phyloP scores from a whole-genome alignment of 208 protist species.

The Acanthamoeba lenticulata region DNA sequence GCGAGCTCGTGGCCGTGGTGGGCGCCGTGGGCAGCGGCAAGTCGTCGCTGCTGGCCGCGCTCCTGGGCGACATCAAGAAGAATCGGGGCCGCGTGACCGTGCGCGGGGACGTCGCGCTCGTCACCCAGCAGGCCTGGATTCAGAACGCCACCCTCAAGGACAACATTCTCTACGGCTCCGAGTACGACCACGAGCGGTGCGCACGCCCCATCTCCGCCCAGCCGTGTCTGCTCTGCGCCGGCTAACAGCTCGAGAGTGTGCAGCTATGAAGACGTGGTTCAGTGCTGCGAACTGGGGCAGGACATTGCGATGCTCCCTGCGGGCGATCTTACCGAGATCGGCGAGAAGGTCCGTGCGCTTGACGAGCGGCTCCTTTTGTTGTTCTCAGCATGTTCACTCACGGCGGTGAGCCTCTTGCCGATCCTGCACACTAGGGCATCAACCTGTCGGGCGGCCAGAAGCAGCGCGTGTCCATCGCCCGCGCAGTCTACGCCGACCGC shows the following conservation, averaged over 20 bases:
- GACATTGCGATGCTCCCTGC: slow-evolving; percentile 90
- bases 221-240: background rate
- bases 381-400: no score
- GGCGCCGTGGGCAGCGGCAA: slow-evolving; percentile 84
- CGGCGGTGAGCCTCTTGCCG: no score
- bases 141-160: slow-evolving; percentile 88
- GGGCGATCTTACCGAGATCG: slow-evolving; percentile 93
- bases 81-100: slow-evolving; percentile 60
- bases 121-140: slow-evolving; percentile 91
- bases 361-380: slow-evolving; percentile 33
- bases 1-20: slow-evolving; percentile 47
- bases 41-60: slow-evolving; percentile 80
- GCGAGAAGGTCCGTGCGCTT: slow-evolving; percentile 89
- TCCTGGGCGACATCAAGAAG: slow-evolving; percentile 86
- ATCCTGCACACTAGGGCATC: slow-evolving; percentile 86
- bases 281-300: slow-evolving; percentile 86
- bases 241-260: background rate
- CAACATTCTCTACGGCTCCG: slow-evolving; percentile 91
- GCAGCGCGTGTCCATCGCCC: slow-evolving; percentile 82
- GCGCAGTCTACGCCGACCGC: slow-evolving; percentile 83
- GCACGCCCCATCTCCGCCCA: background rate
- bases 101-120: slow-evolving; percentile 84
- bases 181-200: slow-evolving; percentile 77
- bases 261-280: slow-evolving; percentile 82
- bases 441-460: slow-evolving; percentile 88